Percentiles rank a stretch among this genome's conserved stretches.
phyloP scores from a whole-genome alignment of 208 protist genomes.

The Entamoeba dispar region DNA sequence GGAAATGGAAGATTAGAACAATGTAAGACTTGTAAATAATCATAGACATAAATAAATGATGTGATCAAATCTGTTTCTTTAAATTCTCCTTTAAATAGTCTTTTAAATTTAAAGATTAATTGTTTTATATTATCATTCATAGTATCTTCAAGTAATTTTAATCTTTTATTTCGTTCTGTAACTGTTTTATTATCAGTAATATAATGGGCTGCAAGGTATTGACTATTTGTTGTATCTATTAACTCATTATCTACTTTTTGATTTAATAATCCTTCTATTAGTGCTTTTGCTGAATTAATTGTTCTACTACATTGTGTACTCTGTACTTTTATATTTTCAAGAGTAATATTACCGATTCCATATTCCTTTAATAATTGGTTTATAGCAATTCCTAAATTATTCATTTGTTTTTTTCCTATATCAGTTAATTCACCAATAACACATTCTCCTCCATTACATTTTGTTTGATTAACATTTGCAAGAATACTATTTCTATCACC shows the following conservation, averaged over 20 bases:
- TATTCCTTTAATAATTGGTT: background rate
- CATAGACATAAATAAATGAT: background rate
- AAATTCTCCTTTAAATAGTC: background rate
- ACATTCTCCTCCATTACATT: background rate
- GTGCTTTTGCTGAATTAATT: background rate
- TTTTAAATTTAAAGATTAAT: background rate
- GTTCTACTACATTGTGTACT: background rate
- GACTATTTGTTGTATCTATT: background rate
- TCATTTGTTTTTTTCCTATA: background rate
- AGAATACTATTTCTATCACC: background rate
- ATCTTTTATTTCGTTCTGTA: background rate
- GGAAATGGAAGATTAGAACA: background rate
- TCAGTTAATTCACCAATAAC: background rate
- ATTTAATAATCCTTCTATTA: background rate
- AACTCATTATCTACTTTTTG: no score
- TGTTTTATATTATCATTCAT: background rate
- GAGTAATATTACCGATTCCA: background rate
- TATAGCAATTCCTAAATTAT: background rate
- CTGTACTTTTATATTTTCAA: background rate
- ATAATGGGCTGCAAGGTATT: background rate
- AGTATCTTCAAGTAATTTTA: background rate
- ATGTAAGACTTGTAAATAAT: background rate
- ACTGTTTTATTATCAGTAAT: background rate
- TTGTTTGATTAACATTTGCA: background rate
- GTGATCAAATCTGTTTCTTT: background rate